Evolutionary conservation across 345 rosid species (phyloP).

Genomic region (Lagerstroemia speciosa): DNA sequence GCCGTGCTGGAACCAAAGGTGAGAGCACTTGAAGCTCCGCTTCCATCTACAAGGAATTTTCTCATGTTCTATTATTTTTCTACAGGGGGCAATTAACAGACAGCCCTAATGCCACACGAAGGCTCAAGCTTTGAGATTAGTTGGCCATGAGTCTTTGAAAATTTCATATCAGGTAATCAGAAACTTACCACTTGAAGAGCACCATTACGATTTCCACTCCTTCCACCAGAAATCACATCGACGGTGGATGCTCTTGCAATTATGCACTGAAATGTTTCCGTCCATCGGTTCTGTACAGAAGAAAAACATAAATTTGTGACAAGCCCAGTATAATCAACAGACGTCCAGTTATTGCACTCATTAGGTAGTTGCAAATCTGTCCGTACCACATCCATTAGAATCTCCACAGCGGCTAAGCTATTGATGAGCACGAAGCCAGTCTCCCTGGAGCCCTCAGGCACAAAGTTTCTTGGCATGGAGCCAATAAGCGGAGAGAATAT

Average conservation of each 20-base stretch:
- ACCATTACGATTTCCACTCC: constrained; percentile 39
- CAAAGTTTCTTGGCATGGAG: constrained; percentile 25
- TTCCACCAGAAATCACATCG: constrained; percentile 41
- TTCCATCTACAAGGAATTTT: constrained; percentile 33
- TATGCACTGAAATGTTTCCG: constrained; percentile 50
- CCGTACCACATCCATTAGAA: constrained; percentile 63
- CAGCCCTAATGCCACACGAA: no score
- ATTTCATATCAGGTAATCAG: not conserved
- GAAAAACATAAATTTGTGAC: constrained; percentile 1
- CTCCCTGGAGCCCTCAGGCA: constrained; percentile 51
- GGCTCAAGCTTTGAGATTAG: no score
- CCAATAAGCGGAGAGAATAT: constrained; percentile 25
- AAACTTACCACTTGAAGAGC: constrained; percentile 51
- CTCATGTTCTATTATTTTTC: not conserved
- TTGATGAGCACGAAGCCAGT: constrained; percentile 39
- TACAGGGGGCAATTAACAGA: no score
- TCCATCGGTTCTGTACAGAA: constrained; percentile 49
- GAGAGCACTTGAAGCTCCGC: constrained; percentile 70
- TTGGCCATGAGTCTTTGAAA: no score
- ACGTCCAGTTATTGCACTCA: not conserved
- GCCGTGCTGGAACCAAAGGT: constrained; percentile 52
- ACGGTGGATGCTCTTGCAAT: constrained; percentile 35
- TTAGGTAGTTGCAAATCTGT: constrained; percentile 2
- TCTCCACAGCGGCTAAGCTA: constrained; percentile 49
- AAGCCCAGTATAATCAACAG: not conserved